phyloP scores from a whole-genome alignment of 805 yeast genomes.

The Pichia californica region DNA sequence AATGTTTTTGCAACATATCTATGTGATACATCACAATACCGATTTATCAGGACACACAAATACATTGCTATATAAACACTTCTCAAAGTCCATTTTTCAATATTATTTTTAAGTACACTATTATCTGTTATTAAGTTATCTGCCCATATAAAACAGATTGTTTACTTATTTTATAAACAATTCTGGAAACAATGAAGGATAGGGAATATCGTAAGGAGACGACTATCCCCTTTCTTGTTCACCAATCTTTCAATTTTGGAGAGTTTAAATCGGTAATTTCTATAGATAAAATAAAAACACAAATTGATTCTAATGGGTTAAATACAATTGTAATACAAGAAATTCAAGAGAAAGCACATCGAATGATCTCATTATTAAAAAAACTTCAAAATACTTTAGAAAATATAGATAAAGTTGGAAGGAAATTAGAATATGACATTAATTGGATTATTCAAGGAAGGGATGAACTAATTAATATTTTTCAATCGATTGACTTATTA shows the following conservation, averaged over 20 bases:
- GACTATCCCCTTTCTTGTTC: too few species aligned
- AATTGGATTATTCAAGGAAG: slow-evolving; percentile 31
- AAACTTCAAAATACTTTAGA: slow-evolving; percentile 1
- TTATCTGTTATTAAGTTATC: too few species aligned
- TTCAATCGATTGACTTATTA: slow-evolving; percentile 26
- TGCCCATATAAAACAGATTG: too few species aligned
- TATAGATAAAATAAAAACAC: neutral
- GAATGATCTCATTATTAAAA: slow-evolving; percentile 1
- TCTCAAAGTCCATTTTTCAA: too few species aligned
- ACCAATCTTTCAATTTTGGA: slow-evolving; percentile 1
- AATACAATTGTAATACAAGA: neutral
- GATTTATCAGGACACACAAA: neutral
- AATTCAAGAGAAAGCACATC: neutral
- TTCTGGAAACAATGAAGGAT: too few species aligned
- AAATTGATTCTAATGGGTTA: neutral
- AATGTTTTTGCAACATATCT: too few species aligned
- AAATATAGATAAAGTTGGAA: slow-evolving; percentile 2
- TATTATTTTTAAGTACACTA: too few species aligned
- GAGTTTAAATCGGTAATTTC: slow-evolving; percentile 1
- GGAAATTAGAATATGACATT: neutral
- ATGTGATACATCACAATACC: slow-evolving; percentile 78
- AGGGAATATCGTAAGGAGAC: too few species aligned
- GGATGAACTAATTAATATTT: slow-evolving; percentile 28
- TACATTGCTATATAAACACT: neutral
- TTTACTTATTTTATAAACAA: too few species aligned